A percentile compares a stretch with the other conserved stretches of the same genome.
Conservation (phyloP, 2,329 filamentous ascomycete species). For the Aspergillus pseudoglaucus region DNA sequence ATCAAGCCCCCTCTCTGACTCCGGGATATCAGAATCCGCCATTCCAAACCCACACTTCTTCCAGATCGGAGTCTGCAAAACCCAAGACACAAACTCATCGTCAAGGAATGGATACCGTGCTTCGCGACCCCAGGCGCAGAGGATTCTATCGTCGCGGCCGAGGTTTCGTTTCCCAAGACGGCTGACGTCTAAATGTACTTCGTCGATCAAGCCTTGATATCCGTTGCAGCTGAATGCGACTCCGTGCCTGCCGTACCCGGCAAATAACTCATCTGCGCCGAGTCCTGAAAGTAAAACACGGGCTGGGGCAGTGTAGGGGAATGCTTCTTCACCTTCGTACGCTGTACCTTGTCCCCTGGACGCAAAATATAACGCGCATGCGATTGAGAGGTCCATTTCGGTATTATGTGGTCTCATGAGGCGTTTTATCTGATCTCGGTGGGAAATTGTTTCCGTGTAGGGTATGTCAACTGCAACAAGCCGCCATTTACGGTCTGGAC, state of each 20-base stretch:
- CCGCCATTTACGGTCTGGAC: conserved; percentile 68
- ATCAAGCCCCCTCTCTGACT: conserved; percentile 47
- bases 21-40: conserved; percentile 18
- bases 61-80: conserved; percentile 65
- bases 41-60: conserved; percentile 84
- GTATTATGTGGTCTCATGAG: conserved; percentile 92
- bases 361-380: conserved; percentile 89
- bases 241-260: conserved; percentile 79
- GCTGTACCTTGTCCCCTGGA: conserved; percentile 62
- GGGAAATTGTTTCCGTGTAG: conserved; percentile 64
- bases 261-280: conserved; percentile 93
- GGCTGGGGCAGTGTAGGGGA: conserved; percentile 60
- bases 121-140: conserved; percentile 83
- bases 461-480: conserved; percentile 77
- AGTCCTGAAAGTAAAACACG: conserved; percentile 85
- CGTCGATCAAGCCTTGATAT: conserved; percentile 66
- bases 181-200: conserved; percentile 77
- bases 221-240: conserved; percentile 66
- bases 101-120: conserved; percentile 87
- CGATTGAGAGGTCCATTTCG: conserved; percentile 97
- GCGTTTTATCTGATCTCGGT: conserved; percentile 62
- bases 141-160: conserved; percentile 84
- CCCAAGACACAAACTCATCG: conserved; percentile 76
- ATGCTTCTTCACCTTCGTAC: conserved; percentile 7
- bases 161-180: conserved; percentile 90